Evolutionary conservation across 139 green algal species (phyloP), one percentile per base, ranked within the genome.

Genomic region (Picochlorum sp.): DNA sequence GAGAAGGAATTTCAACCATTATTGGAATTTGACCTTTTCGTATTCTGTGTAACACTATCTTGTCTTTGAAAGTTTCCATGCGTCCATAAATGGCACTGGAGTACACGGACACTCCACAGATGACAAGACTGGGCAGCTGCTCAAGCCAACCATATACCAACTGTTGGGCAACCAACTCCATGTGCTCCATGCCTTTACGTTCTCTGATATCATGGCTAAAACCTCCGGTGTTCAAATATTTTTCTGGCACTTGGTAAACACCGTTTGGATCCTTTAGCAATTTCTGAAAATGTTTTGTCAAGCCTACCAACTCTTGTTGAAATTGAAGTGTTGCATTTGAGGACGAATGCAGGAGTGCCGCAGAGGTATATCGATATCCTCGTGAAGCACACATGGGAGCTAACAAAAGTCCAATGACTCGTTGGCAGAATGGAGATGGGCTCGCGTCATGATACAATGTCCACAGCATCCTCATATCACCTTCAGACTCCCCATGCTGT

Each of bases 271-370:
- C 47, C n/a, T 26, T 21, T 20, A 21, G 6, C 47, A 54, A 54
- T 7, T 54, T 54, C n/a, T 54, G 18, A 8, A 54, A 54, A 54
- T 24, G n/a, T 20, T 54, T 54, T 23, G 47, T 54, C 6, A 26
- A 20, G n/a, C 18, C n/a, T 6, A 54, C n/a, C 47, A 54, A 26
- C 18, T 54, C 15, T 21, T 54, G 47, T 20, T 54, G 47, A 54
- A 54, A 54, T 26, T 54, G 47, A 54, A 54, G 47, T 54, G 47
- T 54, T 54, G 47, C 47, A 54, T 54, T 54, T 20, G 47, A 54
- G 18, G 47, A 54, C 6, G 7, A 54, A 21, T 54, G 47, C 47
- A 54, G 0, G 0, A 54, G 47, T 21, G n/a, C n/a, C 6, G n/a
- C 18, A 54, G 11, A 54, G 6, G 11, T 54, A 9, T 20, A 54